These are phyloP conservation scores for Lanmaoa pseudosensibilis DNA, from an alignment of 768 basidiomycete species.

Conservation along the genomic window DNA sequence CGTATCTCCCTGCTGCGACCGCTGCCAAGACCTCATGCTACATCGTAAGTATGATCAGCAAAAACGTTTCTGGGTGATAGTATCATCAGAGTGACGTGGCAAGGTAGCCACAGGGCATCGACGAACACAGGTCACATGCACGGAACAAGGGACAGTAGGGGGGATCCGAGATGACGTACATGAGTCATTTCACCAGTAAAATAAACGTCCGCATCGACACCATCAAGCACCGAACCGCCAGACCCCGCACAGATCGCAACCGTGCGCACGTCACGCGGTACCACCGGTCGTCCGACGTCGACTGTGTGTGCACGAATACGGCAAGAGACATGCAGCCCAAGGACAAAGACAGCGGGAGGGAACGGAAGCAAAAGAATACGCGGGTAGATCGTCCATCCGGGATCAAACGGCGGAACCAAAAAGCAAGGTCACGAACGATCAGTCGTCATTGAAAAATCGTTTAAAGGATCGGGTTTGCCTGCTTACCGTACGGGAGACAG, in stretches of 20 bases:
- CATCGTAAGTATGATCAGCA: conserved; percentile 7
- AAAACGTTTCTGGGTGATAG: neutral
- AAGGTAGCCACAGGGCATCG: neutral
- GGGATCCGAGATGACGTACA: conserved; percentile 44
- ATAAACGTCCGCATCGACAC: conserved; percentile 78
- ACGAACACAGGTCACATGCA: conserved; percentile 2
- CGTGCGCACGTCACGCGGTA: conserved; percentile 43
- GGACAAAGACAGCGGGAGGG: conserved; percentile 6
- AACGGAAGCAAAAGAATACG: conserved; percentile 21
- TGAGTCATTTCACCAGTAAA: conserved; percentile 94
- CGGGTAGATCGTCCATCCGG: conserved; percentile 16
- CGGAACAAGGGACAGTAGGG: conserved; percentile 3
- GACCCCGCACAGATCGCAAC: conserved; percentile 93
- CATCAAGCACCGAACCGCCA: conserved; percentile 74
- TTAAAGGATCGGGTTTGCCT: conserved; percentile 13
- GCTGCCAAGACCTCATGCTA: conserved; percentile 89
- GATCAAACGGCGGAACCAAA: conserved; percentile 8
- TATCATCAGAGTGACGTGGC: conserved; percentile 14
- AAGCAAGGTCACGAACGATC: neutral
- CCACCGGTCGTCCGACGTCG: conserved; percentile 60
- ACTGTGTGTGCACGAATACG: conserved; percentile 40
- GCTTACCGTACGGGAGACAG: conserved; percentile 55
- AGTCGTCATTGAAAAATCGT: conserved; percentile 12
- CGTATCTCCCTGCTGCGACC: conserved; percentile 70
- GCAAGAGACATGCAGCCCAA: conserved; percentile 7